Base-by-base conservation (phyloP, 2,329 filamentous ascomycete species). In the Tolypocladium guangdongense region DNA sequence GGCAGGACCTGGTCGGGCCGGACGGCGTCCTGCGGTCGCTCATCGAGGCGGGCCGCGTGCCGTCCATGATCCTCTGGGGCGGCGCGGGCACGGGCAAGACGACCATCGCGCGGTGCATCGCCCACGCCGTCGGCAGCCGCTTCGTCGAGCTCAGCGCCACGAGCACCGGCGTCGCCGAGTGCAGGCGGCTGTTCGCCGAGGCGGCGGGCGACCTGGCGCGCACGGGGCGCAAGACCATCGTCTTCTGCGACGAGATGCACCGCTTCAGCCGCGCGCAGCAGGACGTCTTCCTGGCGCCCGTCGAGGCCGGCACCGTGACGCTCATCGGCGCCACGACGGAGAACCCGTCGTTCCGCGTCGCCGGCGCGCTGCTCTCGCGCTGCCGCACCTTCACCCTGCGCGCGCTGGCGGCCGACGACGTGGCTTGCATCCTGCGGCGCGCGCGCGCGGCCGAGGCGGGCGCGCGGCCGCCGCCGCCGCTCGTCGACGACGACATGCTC, bases 81-180 rank as follows among this genome's bases (percentile, higher is more conserved):
- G 81, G 80, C 1, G 84, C 87, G 0, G 88, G 88, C 24, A 91
- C 87, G 0, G 88, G 88, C 58, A 93, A 93, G 74, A 93, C 88
- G 3, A 93, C 93, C 1, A 96, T 99, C 60, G 93, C 93, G 22
- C 78, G 93, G 5, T 88, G 95, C 49, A 90, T 99, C 55, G 89
- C 93, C 4, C 82, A 84, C 18, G 86, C 84, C 65, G 89, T 89
- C 1, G 89, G 87, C 10, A 86, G 86, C 52, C 82, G 92, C 14
- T 97, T 97, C 68, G 84, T 96, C 58, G 93, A 99, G 74, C 91
- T 97, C 72, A 96, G 96, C 69, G 92, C 90, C 57, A 96, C 92
- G 2, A 90, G 83, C 60, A 86, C 86, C 7, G 92, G 91, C 2
- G 88, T 97, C 20, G 84, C 80, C 27, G 92, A 97, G 67, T 91